Evolutionary conservation across 495 filamentous ascomycete genomes (phyloP).

Genomic region (Trypethelium eluteriae): DNA sequence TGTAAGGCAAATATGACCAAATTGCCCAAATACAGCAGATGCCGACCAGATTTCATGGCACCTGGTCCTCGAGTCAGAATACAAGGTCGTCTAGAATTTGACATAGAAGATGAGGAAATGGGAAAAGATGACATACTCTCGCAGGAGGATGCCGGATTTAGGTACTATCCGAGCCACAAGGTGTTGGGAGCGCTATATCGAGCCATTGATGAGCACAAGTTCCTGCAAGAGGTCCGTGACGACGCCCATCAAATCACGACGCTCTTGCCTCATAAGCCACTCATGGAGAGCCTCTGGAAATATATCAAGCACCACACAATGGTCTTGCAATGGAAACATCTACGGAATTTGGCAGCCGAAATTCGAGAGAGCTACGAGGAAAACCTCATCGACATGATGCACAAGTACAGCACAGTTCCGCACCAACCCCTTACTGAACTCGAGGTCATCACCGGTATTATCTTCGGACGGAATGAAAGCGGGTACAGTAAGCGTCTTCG

Average conservation of each 20-base stretch:
- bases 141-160: constrained; percentile 28
- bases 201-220: constrained; percentile 61
- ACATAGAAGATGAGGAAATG: constrained; percentile 39
- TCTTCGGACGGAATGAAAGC: constrained; percentile 54
- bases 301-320: constrained; percentile 39
- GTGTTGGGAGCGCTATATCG: constrained; percentile 67
- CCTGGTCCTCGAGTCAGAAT: constrained; percentile 54
- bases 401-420: constrained; percentile 51
- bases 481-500: constrained; percentile 53
- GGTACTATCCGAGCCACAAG: constrained; percentile 62
- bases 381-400: constrained; percentile 48
- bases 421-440: constrained; percentile 54
- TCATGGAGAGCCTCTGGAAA: constrained; percentile 43
- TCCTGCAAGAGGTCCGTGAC: constrained; percentile 51
- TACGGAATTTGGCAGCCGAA: constrained; percentile 42
- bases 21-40: constrained; percentile 38
- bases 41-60: constrained; percentile 59
- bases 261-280: constrained; percentile 12
- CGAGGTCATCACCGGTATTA: constrained; percentile 68
- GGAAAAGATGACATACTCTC: constrained; percentile 48
- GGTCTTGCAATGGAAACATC: constrained; percentile 28
- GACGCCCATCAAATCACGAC: constrained; percentile 21
- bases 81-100: constrained; percentile 39
- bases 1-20: constrained; percentile 38
- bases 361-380: constrained; percentile 62